Base-by-base conservation (phyloP, 768 basidiomycete species). In the Cystobasidium onofrii region DNA sequence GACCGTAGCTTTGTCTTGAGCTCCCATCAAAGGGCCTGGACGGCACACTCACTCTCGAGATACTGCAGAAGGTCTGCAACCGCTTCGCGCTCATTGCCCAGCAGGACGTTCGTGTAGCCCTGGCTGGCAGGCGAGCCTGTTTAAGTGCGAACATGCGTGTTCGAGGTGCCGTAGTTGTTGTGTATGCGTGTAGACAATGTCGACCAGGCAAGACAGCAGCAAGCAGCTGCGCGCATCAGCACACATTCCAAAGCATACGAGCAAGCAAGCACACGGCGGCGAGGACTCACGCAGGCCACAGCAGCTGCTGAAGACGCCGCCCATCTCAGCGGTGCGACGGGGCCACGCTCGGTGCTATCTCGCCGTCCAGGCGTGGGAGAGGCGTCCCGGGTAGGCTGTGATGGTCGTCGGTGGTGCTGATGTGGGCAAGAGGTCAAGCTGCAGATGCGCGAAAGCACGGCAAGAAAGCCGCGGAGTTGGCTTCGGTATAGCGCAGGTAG, bases 41-140 rank as follows among this genome's bases (percentile, higher is more conserved):
- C 6, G 23, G 43, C 36, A n/a, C n/a, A n/a, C n/a, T 77, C 81
- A 97, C 95, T 99, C 84, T 99, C 96, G 75, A 99, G 88, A 80
- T 91, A 98, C 81, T 97, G 94, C 15, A 99, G 86, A 64, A 99
- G 84, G 82, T 98, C 96, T 54, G 95, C 95, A 20, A 99, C 96
- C 4, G 95, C 95, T 83, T 98, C 95, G 75, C 95, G 86, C 84
- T 99, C 95, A 80, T 81, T 83, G 78, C 83, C 82, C 33, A 83
- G 77, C 10, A 83, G 65, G 9, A 83, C 67, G 3, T 82, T 81
- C 73, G 82, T 82, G 75, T 82, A 82, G 50, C 69, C 69, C 46
- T 67, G 65, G 57, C 57, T 60, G 23, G 57, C 57, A 7, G 57
- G 57, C 33, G 57, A 60, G 57, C 57, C 57, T 60, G 57, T 50